phyloP scores from a whole-genome alignment of 768 basidiomycete genomes.

The Russula griseocarnosa region DNA sequence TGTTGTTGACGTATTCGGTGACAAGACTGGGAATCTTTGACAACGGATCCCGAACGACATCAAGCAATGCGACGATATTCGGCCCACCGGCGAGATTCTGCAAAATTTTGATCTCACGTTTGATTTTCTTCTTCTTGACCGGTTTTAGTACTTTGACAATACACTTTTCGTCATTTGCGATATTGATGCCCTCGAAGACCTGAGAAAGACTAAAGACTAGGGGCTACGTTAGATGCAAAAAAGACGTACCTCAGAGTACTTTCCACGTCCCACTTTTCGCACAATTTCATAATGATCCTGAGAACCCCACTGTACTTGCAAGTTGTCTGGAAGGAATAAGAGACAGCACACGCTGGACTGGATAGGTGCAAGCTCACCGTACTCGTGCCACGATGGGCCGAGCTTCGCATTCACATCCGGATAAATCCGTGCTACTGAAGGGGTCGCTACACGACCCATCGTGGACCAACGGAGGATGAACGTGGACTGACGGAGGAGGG shows the following conservation, averaged over 20 bases:
- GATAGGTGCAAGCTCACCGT: conserved; percentile 52
- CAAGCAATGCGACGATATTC: conserved; percentile 88
- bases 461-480: conserved; percentile 16
- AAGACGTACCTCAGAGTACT: conserved; percentile 80
- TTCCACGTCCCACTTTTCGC: conserved; percentile 91
- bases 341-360: background rate
- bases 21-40: conserved; percentile 96
- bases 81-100: conserved; percentile 96
- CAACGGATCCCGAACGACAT: conserved; percentile 92
- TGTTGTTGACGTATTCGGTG: conserved; percentile 97
- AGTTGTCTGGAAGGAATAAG: conserved; percentile 60
- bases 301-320: conserved; percentile 95
- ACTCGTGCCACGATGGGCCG: conserved; percentile 93
- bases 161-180: conserved; percentile 88
- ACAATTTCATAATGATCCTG: conserved; percentile 99
- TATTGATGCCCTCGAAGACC: conserved; percentile 93
- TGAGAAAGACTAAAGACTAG: conserved; percentile 32
- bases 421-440: conserved; percentile 84
- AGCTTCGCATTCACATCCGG: conserved; percentile 82
- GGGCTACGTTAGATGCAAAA: conserved; percentile 14
- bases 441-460: conserved; percentile 70
- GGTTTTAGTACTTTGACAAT: conserved; percentile 99
- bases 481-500: conserved; percentile 11
- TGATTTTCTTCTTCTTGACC: conserved; percentile 99
- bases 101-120: conserved; percentile 96